Conservation (phyloP, 73 alveolate species). For the Blepharisma japonicum region DNA sequence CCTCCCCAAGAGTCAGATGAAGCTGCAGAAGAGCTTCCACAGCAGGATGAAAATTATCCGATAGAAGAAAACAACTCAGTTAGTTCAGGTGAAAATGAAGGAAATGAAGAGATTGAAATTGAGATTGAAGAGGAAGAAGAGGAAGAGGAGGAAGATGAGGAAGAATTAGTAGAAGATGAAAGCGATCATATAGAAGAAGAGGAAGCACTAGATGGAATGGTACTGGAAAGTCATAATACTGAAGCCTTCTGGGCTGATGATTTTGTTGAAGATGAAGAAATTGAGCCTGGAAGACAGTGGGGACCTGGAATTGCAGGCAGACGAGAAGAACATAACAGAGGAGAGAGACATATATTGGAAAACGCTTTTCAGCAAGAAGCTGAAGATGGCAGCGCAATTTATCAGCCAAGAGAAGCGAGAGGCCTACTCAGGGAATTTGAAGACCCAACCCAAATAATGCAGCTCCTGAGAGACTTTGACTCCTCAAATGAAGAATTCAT, state of each 20-base stretch:
- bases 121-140: constrained; percentile 11
- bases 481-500: too few relatives aligned
- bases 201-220: neutral
- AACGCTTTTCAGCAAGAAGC: too few relatives aligned
- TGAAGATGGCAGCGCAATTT: too few relatives aligned
- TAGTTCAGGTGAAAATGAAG: neutral
- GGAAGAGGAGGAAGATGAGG: neutral
- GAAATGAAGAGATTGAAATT: neutral
- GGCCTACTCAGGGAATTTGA: too few relatives aligned
- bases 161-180: neutral
- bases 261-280: neutral
- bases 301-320: too few relatives aligned
- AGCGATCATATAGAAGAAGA: neutral
- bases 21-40: neutral
- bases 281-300: too few relatives aligned
- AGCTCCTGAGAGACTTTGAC: too few relatives aligned
- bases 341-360: too few relatives aligned
- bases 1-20: neutral
- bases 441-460: too few relatives aligned
- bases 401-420: too few relatives aligned
- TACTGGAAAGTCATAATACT: constrained; percentile 21
- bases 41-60: neutral
- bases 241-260: constrained; percentile 23
- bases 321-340: too few relatives aligned
- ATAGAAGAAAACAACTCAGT: neutral